Evolutionary conservation across 371 early-diverging fungal species (phyloP).

Genomic region (Capniomyces stellatus): DNA sequence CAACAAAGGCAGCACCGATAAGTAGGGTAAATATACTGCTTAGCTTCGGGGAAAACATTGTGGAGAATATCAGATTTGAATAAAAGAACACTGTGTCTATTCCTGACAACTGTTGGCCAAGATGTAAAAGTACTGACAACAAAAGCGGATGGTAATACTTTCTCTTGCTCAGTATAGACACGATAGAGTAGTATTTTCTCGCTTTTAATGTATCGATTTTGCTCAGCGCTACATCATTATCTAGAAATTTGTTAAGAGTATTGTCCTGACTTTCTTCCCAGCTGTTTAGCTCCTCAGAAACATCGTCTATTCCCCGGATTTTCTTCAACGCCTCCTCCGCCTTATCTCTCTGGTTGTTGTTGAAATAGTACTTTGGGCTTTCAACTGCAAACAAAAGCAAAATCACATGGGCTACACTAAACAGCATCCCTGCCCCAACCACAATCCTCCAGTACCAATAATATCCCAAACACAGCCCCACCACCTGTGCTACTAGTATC

Average conservation of each 20-base stretch:
- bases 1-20: slow-evolving; percentile 55
- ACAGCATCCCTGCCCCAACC: slow-evolving; percentile 30
- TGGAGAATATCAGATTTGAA: slow-evolving; percentile 54
- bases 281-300: slow-evolving; percentile 37
- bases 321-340: slow-evolving; percentile 36
- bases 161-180: neutral
- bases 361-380: slow-evolving; percentile 50
- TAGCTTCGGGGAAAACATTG: slow-evolving; percentile 38
- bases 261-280: neutral
- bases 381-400: slow-evolving; percentile 56
- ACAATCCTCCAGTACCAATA: slow-evolving; percentile 45
- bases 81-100: slow-evolving; percentile 87
- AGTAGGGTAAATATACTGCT: slow-evolving; percentile 46
- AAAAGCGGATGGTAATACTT: slow-evolving; percentile 38
- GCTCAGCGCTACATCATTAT: neutral
- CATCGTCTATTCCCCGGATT: slow-evolving; percentile 34
- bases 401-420: slow-evolving; percentile 39
- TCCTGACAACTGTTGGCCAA: slow-evolving; percentile 74
- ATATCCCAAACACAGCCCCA: slow-evolving; percentile 41
- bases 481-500: slow-evolving; percentile 43
- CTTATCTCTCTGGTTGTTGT: slow-evolving; percentile 27
- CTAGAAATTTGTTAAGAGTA: neutral
- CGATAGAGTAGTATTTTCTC: neutral
- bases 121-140: slow-evolving; percentile 54
- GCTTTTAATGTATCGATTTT: neutral